Evolutionary conservation across 2,329 filamentous ascomycete genomes (phyloP).

Genomic region (Lasiodiplodia sp.): DNA sequence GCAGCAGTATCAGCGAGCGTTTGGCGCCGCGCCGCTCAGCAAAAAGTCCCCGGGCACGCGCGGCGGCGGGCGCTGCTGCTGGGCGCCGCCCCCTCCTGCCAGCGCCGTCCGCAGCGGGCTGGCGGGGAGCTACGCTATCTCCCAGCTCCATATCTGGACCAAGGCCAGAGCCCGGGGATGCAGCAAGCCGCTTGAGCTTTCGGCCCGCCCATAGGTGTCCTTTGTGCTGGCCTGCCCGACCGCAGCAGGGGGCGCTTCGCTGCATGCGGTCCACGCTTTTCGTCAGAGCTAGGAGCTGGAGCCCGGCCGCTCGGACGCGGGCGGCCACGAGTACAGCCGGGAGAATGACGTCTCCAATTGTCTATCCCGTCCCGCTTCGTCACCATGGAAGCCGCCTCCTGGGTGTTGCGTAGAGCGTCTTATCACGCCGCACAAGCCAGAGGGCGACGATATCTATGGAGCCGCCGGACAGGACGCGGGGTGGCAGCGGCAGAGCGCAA

Average conservation of each 20-base stretch:
- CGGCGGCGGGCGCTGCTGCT: constrained; percentile 1
- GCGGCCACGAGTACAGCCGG: constrained; percentile 17
- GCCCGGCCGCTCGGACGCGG: constrained; percentile 14
- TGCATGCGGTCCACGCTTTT: constrained; percentile 19
- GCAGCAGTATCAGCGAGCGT: constrained; percentile 12
- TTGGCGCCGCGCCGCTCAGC: constrained; percentile 21
- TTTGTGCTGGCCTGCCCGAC: constrained; percentile 23
- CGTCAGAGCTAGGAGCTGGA: constrained; percentile 20
- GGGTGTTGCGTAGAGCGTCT: not conserved
- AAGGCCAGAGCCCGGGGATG: constrained; percentile 18
- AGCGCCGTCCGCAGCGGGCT: constrained; percentile 8
- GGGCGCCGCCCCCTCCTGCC: constrained; percentile 16
- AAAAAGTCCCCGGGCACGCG: constrained; percentile 10
- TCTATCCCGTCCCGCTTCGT: not conserved
- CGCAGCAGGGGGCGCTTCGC: constrained; percentile 23
- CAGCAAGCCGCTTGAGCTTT: constrained; percentile 22
- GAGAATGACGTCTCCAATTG: constrained; percentile 8
- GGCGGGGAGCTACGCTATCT: constrained; percentile 22
- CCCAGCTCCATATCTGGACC: constrained; percentile 25
- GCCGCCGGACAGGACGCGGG: constrained; percentile 4
- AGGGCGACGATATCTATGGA: not conserved
- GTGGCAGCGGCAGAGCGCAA: constrained; percentile 6
- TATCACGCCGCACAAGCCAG: not conserved
- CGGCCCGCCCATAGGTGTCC: constrained; percentile 27
- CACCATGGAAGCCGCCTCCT: not conserved